These are phyloP conservation scores for Exserohilum turcica DNA, from an alignment of 2,329 filamentous ascomycete genomes.

Conservation along the genomic window DNA sequence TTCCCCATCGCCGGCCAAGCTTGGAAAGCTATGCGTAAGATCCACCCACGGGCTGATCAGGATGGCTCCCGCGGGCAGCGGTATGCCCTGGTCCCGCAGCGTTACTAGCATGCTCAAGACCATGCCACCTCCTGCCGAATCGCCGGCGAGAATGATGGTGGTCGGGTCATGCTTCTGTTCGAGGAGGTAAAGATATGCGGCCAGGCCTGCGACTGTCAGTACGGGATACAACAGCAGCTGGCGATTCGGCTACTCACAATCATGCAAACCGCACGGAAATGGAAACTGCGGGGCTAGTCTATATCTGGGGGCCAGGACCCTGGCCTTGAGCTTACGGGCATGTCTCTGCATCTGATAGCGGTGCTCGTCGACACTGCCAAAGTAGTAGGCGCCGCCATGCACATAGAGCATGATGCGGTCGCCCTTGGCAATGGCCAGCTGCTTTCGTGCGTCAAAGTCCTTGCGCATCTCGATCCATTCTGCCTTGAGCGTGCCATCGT, in stretches of 20 bases:
- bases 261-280: constrained; percentile 89
- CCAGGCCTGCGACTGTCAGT: constrained; percentile 55
- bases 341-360: constrained; percentile 98
- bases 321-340: constrained; percentile 88
- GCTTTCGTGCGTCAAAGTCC: constrained; percentile 75
- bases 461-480: constrained; percentile 97
- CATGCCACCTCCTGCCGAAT: constrained; percentile 94
- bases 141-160: constrained; percentile 85
- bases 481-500: constrained; percentile 67
- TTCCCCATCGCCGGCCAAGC: constrained; percentile 72
- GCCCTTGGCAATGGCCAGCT: constrained; percentile 59
- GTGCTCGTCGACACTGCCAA: constrained; percentile 94
- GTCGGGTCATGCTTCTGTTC: constrained; percentile 71
- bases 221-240: not conserved
- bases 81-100: constrained; percentile 79
- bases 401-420: constrained; percentile 89
- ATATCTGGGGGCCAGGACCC: constrained; percentile 84
- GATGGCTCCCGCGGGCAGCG: constrained; percentile 86
- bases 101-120: constrained; percentile 77
- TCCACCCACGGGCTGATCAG: constrained; percentile 96
- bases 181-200: constrained; percentile 83
- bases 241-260: constrained; percentile 59
- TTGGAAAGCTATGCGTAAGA: constrained; percentile 92
- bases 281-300: constrained; percentile 91
- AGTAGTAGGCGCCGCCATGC: constrained; percentile 93